Evolutionary conservation across 257 asterid species (phyloP).

Genomic region (Solanum bulbocastanum): DNA sequence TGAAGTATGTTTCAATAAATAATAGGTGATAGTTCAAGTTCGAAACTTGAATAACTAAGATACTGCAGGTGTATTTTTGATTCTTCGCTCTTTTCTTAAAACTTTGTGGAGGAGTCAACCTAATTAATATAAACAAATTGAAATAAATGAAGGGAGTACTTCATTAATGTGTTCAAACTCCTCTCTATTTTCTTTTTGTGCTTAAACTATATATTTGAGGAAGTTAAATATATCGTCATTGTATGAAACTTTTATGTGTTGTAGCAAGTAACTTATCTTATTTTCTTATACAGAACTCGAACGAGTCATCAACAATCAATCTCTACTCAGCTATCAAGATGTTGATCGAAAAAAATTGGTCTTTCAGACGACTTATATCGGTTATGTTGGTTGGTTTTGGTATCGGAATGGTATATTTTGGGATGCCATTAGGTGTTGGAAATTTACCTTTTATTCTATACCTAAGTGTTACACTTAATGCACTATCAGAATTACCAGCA

Average conservation of each 20-base stretch:
- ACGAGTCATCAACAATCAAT: constrained; percentile 4
- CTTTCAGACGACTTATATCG: constrained; percentile 23
- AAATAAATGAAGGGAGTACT: neutral
- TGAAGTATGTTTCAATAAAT: no score
- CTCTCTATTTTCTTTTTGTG: neutral
- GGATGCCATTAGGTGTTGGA: constrained; percentile 65
- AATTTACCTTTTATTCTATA: constrained; percentile 33
- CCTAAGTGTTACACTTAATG: constrained; percentile 45
- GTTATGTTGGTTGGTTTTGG: constrained; percentile 57
- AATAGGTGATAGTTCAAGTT: neutral
- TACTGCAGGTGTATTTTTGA: neutral
- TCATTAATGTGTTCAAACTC: neutral
- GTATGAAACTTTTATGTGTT: neutral
- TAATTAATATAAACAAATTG: neutral
- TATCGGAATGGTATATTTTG: constrained; percentile 45
- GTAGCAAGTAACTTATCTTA: neutral
- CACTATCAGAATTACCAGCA: constrained; percentile 52
- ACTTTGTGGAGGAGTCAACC: neutral
- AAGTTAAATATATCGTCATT: neutral
- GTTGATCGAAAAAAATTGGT: constrained; percentile 37
- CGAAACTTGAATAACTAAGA: neutral
- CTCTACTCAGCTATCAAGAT: constrained; percentile 36
- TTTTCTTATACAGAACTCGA: neutral
- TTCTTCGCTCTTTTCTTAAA: neutral
- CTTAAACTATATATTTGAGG: neutral